phyloP scores from a whole-genome alignment of 208 protist genomes.

The Leishmania braziliensis region DNA sequence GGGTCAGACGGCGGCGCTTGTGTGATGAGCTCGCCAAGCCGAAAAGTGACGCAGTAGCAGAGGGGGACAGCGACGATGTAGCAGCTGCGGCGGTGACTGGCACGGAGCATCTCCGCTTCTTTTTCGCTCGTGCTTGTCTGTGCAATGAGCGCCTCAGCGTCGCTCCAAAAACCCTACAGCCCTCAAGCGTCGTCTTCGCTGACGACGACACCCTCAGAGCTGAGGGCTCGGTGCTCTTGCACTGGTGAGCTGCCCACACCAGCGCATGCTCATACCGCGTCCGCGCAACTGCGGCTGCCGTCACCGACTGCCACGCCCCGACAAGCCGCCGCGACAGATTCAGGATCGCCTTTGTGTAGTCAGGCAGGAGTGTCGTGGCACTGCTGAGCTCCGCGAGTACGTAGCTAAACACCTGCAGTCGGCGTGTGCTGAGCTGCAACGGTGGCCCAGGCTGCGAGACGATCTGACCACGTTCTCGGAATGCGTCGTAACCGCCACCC shows the following conservation, averaged over 20 bases:
- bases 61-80: neutral
- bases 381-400: conserved; percentile 76
- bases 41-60: conserved; percentile 14
- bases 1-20: conserved; percentile 14
- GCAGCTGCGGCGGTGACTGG: neutral
- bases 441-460: neutral
- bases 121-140: neutral
- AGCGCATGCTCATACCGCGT: conserved; percentile 30
- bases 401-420: conserved; percentile 64
- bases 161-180: neutral
- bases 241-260: conserved; percentile 20
- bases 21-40: conserved; percentile 10
- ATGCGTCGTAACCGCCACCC: neutral
- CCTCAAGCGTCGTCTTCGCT: no score
- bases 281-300: conserved; percentile 41
- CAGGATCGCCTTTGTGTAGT: conserved; percentile 57
- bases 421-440: conserved; percentile 34
- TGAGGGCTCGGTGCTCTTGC: neutral
- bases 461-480: neutral
- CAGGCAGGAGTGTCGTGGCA: conserved; percentile 59
- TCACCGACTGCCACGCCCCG: conserved; percentile 68
- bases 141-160: neutral
- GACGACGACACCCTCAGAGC: neutral
- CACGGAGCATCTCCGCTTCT: neutral
- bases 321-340: conserved; percentile 58